Conservation (phyloP, 2,329 filamentous ascomycete genomes). For the Sordariomycetes sp. region DNA sequence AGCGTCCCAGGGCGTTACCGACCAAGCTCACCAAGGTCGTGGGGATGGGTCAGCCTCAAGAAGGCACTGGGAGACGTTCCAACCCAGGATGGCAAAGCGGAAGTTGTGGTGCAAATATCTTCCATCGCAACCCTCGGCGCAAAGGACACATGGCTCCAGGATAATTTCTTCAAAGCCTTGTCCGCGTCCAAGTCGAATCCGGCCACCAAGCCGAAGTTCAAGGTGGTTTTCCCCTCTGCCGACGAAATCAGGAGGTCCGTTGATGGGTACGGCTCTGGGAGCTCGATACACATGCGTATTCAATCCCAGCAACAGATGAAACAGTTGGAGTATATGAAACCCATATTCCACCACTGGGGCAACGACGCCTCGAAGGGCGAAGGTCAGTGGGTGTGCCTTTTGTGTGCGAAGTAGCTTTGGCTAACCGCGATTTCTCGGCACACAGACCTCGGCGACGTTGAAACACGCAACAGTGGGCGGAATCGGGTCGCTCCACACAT, state of each 20-base stretch:
- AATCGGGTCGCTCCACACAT: conserved; percentile 70
- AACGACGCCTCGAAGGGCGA: conserved; percentile 34
- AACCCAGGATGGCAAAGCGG: conserved; percentile 21
- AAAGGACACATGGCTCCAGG: conserved; percentile 58
- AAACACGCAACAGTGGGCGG: conserved; percentile 38
- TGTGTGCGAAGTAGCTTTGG: not conserved
- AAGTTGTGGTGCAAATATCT: conserved; percentile 55
- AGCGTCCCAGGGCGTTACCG: conserved; percentile 62
- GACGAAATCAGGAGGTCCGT: conserved; percentile 65
- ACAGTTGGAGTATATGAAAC: conserved; percentile 60
- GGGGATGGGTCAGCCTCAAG: conserved; percentile 62
- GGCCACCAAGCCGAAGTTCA: conserved; percentile 35
- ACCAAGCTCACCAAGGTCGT: conserved; percentile 34
- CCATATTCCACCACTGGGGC: conserved; percentile 64
- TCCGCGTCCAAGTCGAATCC: conserved; percentile 14
- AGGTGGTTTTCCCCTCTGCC: conserved; percentile 68
- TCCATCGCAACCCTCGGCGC: conserved; percentile 69
- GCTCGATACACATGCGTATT: conserved; percentile 71
- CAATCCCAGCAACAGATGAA: conserved; percentile 56
- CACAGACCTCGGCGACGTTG: conserved; percentile 14
- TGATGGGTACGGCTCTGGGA: conserved; percentile 66
- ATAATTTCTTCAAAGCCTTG: conserved; percentile 44
- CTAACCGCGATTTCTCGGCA: not conserved
- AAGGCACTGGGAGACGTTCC: conserved; percentile 44
- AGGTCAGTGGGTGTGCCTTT: conserved; percentile 11